Evolutionary conservation across 2,329 filamentous ascomycete genomes (phyloP), one percentile per base, ranked within the genome.

Genomic region (Periconia digitata): DNA sequence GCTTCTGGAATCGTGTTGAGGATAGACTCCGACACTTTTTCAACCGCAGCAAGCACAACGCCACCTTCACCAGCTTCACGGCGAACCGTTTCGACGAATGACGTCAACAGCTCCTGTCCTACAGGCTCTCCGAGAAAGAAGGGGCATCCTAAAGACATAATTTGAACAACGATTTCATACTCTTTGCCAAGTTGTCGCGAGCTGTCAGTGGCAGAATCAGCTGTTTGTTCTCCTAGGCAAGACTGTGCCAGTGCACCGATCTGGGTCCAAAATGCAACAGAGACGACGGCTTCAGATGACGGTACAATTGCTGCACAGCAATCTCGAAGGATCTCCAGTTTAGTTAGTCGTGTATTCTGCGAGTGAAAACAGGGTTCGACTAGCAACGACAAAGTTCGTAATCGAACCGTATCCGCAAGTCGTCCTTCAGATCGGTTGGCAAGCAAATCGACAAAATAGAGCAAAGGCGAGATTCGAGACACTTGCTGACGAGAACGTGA

Each of bases 141-240:
- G 72, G 23, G 70, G 68, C 40, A 87, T 66, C 16, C 88, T 84
- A 55, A 79, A 74, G 58, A 85, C 3, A 95, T 76, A 27, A 95
- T 80, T 16, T 81, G 85, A 15, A 85, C 78, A 20, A 87, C 74
- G 43, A 87, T 83, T 8, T 87, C 84, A 55, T 89, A 91, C 47
- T 90, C 85, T 10, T 84, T 82, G 13, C 86, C 83, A 45, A 85
- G 67, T 29, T 82, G 74, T 24, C 63, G 55, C 6, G 63, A 59
- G 13, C 49, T 52, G 8, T 53, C 61, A 23, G 65, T 64, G 15
- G 54, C 60, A 1, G 59, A 47, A 40, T 64, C 58, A 2, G 56
- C 48, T 3, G 51, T 23, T 18, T 56, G 50, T 22, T 64, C 60
- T 23, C 60, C 44, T n/a, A 71, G 32, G 8, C 62, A 66, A 3